These are phyloP conservation scores for Globisporangium cylindrosporum DNA, from an alignment of 352 stramenopile genomes.

Conservation along the genomic window DNA sequence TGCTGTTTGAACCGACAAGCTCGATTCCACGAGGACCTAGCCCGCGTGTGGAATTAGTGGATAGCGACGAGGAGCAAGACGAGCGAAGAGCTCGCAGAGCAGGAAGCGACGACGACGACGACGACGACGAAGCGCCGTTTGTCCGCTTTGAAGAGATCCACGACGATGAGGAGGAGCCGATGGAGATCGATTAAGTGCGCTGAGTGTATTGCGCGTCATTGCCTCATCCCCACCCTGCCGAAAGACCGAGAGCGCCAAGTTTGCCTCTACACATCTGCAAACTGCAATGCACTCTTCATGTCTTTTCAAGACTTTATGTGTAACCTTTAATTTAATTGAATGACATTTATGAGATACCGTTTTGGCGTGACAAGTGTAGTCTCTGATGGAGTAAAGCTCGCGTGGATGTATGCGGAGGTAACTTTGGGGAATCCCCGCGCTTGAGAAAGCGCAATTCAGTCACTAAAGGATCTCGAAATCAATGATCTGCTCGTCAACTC, in stretches of 20 bases:
- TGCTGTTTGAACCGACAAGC: conserved; percentile 54
- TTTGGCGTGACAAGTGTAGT: too few relatives aligned
- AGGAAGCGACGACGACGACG: conserved; percentile 14
- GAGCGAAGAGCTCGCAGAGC: conserved; percentile 10
- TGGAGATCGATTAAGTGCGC: conserved; percentile 63
- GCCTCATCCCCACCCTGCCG: background rate
- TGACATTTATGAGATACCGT: background rate
- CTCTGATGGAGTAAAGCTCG: too few relatives aligned
- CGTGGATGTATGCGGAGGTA: too few relatives aligned
- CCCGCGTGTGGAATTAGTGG: conserved; percentile 53
- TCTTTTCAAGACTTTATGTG: background rate
- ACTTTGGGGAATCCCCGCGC: too few relatives aligned
- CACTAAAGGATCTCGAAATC: too few relatives aligned
- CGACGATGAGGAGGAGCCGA: conserved; percentile 60
- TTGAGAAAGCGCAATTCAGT: too few relatives aligned
- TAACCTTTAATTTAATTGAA: background rate
- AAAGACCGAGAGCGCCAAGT: too few relatives aligned
- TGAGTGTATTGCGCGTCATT: background rate
- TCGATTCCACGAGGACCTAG: conserved; percentile 20
- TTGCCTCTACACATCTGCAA: too few relatives aligned
- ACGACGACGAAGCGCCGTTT: conserved; percentile 28
- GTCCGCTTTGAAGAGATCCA: conserved; percentile 73
- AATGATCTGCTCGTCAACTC: too few relatives aligned
- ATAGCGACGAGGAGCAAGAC: conserved; percentile 36
- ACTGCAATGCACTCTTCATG: too few relatives aligned